Percentiles rank a stretch among this genome's conserved stretches.
These are phyloP conservation scores for Plantago ovata DNA, from an alignment of 257 asterid genomes.

Conservation along the genomic window DNA sequence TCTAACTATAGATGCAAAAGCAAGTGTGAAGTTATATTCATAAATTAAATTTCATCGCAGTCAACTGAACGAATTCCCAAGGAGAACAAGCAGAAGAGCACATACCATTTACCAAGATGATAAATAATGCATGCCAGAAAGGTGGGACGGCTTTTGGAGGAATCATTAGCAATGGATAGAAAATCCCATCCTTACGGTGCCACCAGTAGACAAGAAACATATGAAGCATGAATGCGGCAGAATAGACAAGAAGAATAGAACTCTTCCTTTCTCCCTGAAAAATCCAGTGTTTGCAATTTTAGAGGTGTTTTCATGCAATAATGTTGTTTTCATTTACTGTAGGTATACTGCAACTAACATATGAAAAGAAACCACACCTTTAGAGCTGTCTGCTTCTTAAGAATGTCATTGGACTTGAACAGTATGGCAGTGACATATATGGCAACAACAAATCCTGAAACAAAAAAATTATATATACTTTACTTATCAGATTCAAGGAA, in stretches of 20 bases:
- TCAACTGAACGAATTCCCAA: not conserved
- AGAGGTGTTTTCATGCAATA: constrained; percentile 9
- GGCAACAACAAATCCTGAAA: constrained; percentile 71
- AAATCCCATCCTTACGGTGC: constrained; percentile 57
- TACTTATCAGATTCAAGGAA: constrained; percentile 12
- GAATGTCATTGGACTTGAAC: constrained; percentile 83
- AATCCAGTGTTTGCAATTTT: constrained; percentile 18
- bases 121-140: constrained; percentile 83
- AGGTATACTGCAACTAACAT: constrained; percentile 9
- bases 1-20: too few species aligned
- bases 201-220: constrained; percentile 80
- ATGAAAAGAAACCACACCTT: constrained; percentile 49
- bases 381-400: constrained; percentile 89
- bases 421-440: constrained; percentile 72
- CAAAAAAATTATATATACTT: not conserved
- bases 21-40: too few species aligned
- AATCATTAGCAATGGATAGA: constrained; percentile 67
- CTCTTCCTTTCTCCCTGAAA: constrained; percentile 86
- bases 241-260: constrained; percentile 56
- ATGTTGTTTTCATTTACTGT: constrained; percentile 5
- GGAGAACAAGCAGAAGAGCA: constrained; percentile 14
- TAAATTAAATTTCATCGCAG: not conserved
- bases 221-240: constrained; percentile 54
- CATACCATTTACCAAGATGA: constrained; percentile 79
- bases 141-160: constrained; percentile 88